Evolutionary conservation across 1,139 yeast genomes (phyloP).

Genomic region (Lodderomyces jiufengensis): DNA sequence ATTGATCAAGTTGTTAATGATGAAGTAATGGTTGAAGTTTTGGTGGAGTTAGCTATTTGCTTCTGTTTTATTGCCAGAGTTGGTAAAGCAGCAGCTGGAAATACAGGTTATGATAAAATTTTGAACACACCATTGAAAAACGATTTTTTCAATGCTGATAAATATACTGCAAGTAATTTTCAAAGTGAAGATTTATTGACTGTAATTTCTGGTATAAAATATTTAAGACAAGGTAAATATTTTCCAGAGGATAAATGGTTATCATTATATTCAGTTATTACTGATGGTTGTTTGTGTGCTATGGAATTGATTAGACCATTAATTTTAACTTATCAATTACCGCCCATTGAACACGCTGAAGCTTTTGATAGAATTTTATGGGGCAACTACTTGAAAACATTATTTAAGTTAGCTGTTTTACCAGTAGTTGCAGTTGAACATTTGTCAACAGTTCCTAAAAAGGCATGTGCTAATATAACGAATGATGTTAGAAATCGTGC

Average conservation of each 20-base stretch:
- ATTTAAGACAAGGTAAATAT: slow-evolving; percentile 54
- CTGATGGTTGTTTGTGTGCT: slow-evolving; percentile 56
- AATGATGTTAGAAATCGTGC: slow-evolving; percentile 62
- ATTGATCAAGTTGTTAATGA: slow-evolving; percentile 75
- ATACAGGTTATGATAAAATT: slow-evolving; percentile 37
- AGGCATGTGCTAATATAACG: slow-evolving; percentile 64
- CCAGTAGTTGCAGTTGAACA: slow-evolving; percentile 62
- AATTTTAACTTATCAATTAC: slow-evolving; percentile 52
- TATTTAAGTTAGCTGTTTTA: slow-evolving; percentile 51
- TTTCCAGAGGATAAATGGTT: slow-evolving; percentile 70
- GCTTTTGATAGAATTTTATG: slow-evolving; percentile 53
- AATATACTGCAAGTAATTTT: slow-evolving; percentile 34
- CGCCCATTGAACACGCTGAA: slow-evolving; percentile 48
- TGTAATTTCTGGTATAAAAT: slow-evolving; percentile 51
- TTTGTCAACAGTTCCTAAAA: slow-evolving; percentile 67
- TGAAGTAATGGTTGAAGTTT: slow-evolving; percentile 66
- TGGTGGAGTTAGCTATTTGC: slow-evolving; percentile 64
- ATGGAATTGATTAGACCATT: slow-evolving; percentile 58
- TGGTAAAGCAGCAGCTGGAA: slow-evolving; percentile 46
- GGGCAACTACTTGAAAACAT: slow-evolving; percentile 61
- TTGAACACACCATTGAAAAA: slow-evolving; percentile 23
- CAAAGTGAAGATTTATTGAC: slow-evolving; percentile 44
- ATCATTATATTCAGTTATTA: slow-evolving; percentile 59
- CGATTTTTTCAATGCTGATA: slow-evolving; percentile 33
- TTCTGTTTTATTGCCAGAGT: slow-evolving; percentile 56